Conservation (phyloP, 2,329 filamentous ascomycete species). For the Colletotrichum sp. region DNA sequence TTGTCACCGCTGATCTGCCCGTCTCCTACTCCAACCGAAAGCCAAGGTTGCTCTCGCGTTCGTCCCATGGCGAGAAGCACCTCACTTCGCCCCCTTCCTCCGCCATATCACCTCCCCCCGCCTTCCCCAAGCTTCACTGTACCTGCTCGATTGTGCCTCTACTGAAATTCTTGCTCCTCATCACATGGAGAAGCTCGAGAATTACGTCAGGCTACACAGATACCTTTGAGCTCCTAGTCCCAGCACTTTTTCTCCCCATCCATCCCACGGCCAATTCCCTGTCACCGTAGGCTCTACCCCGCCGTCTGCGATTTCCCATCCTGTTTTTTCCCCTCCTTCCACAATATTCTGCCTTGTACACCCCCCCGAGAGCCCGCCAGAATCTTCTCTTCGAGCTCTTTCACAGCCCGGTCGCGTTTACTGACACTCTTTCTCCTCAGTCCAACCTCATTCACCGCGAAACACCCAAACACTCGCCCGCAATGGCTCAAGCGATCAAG, state of each 20-base stretch:
- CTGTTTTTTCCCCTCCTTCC: background rate
- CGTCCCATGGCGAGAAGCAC: background rate
- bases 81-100: background rate
- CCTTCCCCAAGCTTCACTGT: background rate
- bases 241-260: background rate
- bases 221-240: slow-evolving; percentile 2
- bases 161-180: background rate
- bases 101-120: background rate
- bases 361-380: background rate
- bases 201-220: slow-evolving; percentile 23
- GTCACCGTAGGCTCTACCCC: slow-evolving; percentile 14
- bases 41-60: background rate
- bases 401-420: background rate
- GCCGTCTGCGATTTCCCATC: slow-evolving; percentile 5
- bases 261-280: slow-evolving; percentile 8
- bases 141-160: background rate
- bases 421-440: slow-evolving; percentile 1
- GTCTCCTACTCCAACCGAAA: background rate
- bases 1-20: slow-evolving; percentile 8
- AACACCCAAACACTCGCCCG: slow-evolving; percentile 27
- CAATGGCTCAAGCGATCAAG: slow-evolving; percentile 75
- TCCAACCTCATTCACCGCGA: slow-evolving; percentile 5
- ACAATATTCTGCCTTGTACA: background rate
- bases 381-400: background rate
- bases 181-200: slow-evolving; percentile 18